Evolutionary conservation across 2,329 filamentous ascomycete genomes (phyloP), one percentile per base, ranked within the genome.

Genomic region (Coniochaeta hoffmannii): DNA sequence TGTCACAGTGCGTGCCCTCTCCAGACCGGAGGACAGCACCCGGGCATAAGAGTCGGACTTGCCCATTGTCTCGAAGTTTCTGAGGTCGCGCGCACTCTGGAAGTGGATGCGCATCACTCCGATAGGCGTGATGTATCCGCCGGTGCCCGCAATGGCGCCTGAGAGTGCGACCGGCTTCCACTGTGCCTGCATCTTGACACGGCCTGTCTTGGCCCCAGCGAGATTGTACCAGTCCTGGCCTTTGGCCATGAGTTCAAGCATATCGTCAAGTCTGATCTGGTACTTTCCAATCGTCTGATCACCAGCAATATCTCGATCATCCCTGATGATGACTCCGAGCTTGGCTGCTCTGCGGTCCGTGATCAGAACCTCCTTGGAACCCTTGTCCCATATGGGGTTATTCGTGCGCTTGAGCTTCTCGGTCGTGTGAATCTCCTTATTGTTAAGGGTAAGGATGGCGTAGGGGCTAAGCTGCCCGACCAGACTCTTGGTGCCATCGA

Each of bases 141-240:
- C 90, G 54, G 89, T 90, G 54, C 89, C 86, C 49, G 85, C 85
- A 9, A 85, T 73, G 41, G 89, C 80, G 26, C 93, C 93, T 56
- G 88, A 87, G 54, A 99, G 79, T 7, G 89, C 88, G 24, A 99
- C 92, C 1, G 94, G 93, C 69, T 94, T 96, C 95, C 95, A 99
- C 64, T 97, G 88, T 3, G 95, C 81, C 67, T 82, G 88, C 81
- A 99, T 84, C 74, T 97, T 97, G 57, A 85, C 90, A 61, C 91
- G 88, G 30, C 94, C 94, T 22, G 84, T 87, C 67, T 90, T 89
- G 53, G 82, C 86, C 9, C 89, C 90, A 46, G 88, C 79, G 28
- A 99, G 79, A 59, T 92, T 90, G 76, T 92, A 99, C 94, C 94
- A 99, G 63, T 97, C 91, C 64, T 96, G 89, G 41, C 94, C 93